These are phyloP conservation scores for Ordospora pajunii DNA, from an alignment of 371 early-diverging fungal genomes.

Conservation along the genomic window DNA sequence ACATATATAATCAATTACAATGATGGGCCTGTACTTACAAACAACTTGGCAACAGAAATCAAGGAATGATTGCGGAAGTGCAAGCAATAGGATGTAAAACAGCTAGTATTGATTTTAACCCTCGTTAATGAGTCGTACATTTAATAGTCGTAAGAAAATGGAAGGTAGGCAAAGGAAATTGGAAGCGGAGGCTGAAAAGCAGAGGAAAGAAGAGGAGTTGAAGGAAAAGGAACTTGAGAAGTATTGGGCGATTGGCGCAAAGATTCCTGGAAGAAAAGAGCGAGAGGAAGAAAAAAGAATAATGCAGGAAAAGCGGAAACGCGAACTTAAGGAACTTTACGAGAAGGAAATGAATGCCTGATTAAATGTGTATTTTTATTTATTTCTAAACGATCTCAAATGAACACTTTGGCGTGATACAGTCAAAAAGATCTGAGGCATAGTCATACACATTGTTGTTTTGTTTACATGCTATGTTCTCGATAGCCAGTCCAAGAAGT, in stretches of 20 bases:
- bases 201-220: constrained; percentile 24
- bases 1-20: constrained; percentile 13
- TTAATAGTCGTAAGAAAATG: constrained; percentile 34
- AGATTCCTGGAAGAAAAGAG: background rate
- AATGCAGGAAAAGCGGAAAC: background rate
- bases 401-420: background rate
- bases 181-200: constrained; percentile 29
- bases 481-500: constrained; percentile 32
- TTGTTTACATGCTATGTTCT: constrained; percentile 6
- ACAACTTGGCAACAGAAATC: background rate
- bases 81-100: background rate
- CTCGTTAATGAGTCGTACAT: constrained; percentile 38
- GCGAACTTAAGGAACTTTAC: constrained; percentile 8
- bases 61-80: background rate
- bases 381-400: background rate
- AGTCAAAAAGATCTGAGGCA: constrained; percentile 32
- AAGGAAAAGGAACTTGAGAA: constrained; percentile 21
- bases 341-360: constrained; percentile 14
- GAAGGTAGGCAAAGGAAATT: constrained; percentile 42
- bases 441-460: constrained; percentile 40
- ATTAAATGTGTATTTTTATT: constrained; percentile 5
- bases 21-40: background rate
- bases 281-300: constrained; percentile 13
- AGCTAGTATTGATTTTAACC: background rate
- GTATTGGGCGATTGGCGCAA: constrained; percentile 47